Conservation (phyloP, 306 rosid genomes). For the Malus fusca region DNA sequence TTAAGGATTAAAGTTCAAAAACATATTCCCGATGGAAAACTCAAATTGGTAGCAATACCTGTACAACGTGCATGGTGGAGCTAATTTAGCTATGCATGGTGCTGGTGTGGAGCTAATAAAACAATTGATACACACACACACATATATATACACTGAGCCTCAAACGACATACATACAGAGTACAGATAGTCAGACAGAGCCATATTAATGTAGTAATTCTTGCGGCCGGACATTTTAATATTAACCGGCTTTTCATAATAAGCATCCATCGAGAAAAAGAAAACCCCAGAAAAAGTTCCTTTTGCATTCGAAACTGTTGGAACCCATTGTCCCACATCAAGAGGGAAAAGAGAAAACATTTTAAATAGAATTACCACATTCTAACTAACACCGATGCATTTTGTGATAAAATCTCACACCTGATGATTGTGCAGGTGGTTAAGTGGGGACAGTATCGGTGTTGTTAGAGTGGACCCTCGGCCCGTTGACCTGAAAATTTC, state of each 20-base stretch:
- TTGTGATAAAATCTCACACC: no score
- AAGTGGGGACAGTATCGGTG: no score
- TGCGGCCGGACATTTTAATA: constrained; percentile 16
- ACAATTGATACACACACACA: neutral
- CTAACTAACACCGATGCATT: no score
- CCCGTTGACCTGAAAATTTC: no score
- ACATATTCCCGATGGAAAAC: neutral
- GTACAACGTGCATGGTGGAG: constrained; percentile 17
- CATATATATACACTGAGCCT: neutral
- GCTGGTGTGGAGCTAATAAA: neutral
- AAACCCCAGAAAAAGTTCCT: neutral
- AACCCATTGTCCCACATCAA: no score
- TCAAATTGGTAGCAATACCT: neutral
- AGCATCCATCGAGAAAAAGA: constrained; percentile 7
- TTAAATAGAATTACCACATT: no score
- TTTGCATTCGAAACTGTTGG: neutral
- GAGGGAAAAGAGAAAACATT: no score
- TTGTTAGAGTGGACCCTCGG: no score
- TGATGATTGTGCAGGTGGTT: no score
- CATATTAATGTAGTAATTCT: constrained; percentile 1
- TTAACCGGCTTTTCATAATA: constrained; percentile 5
- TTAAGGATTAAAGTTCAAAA: neutral
- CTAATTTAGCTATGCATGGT: constrained; percentile 21
- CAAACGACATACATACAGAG: neutral
- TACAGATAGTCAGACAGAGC: neutral